phyloP scores from a whole-genome alignment of 2,329 filamentous ascomycete genomes.

The Amesomyces nigricolor region DNA sequence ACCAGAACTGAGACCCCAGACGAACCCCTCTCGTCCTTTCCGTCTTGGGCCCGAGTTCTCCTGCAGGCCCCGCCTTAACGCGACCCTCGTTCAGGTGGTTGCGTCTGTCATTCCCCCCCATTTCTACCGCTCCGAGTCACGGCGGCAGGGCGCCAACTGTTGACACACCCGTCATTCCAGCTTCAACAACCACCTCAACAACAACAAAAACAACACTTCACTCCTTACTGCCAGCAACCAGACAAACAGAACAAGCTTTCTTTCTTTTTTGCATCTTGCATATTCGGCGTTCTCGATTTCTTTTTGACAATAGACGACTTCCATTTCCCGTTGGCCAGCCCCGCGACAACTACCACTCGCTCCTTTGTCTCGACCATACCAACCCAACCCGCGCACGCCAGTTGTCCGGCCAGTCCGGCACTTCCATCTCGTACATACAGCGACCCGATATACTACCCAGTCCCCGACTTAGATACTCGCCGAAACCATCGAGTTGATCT shows the following conservation, averaged over 20 bases:
- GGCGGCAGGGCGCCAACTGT: conserved; percentile 1
- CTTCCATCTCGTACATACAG: conserved; percentile 10
- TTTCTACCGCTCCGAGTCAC: conserved; percentile 19
- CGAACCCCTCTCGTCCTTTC: conserved; percentile 11
- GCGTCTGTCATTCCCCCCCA: conserved; percentile 11
- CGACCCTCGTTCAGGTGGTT: conserved; percentile 10
- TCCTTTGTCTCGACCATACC: conserved; percentile 21
- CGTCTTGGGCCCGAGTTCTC: conserved; percentile 7
- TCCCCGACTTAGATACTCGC: neutral
- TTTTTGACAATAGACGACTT: conserved; percentile 4
- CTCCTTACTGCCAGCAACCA: conserved; percentile 8
- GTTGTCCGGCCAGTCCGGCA: neutral
- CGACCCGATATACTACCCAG: conserved; percentile 5
- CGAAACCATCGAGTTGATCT: neutral
- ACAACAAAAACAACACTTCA: conserved; percentile 1
- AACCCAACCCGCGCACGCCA: neutral
- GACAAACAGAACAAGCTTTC: neutral
- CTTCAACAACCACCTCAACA: neutral
- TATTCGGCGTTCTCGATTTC: conserved; percentile 14
- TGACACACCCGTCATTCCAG: conserved; percentile 1
- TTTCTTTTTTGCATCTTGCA: conserved; percentile 15
- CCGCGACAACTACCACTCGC: conserved; percentile 20
- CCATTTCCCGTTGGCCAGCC: conserved; percentile 7
- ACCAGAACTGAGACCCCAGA: conserved; percentile 14
- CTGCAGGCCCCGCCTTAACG: conserved; percentile 21